Base-by-base conservation (phyloP, 208 protist species). In the Acanthamoeba castellanii region DNA sequence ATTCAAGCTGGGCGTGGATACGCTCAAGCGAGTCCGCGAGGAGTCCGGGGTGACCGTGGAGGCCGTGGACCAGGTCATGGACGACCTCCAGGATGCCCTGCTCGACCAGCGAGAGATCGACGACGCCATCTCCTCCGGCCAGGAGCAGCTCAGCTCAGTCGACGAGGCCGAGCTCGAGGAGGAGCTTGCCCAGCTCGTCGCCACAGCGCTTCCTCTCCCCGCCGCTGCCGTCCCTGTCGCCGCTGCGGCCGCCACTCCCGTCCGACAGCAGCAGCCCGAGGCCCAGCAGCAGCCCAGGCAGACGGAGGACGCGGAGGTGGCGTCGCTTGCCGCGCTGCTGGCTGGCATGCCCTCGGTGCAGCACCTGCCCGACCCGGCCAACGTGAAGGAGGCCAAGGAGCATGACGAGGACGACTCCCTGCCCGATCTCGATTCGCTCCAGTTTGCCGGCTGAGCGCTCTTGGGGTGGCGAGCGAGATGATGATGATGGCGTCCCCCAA, bases 91-190 rank as follows among this genome's bases (percentile, higher is more conserved):
- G 16, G 84, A 91, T 1, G 84, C 59, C 57, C 59, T 91, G 6
- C 57, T 70, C n/a, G 84, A 91, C 84, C 84, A 91, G 84, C 13
- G 57, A 5, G 84, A 91, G 61, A 70, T 91, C 34, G 84, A 91
- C 34, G 84, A 91, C 25, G 84, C 55, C 52, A 52, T 91, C 30
- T 25, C 76, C 0, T 25, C 76, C 42, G 84, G 84, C 47, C 30
- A 61, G 34, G 84, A 91, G 18, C 84, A 91, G 59, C n/a, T 91
- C 25, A 45, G 20, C 84, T 11, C 59, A 5, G 84, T 42, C 47
- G 84, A 91, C 57, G 84, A 91, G 34, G 84, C 27, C 27, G 84
- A 91, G 84, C 84, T 91, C 11, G 84, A 91, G 59, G 34, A 91
- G 16, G 55, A 91, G 57, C 84, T 91, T 0, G 84, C 84, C n/a